Evolutionary conservation across 2,329 filamentous ascomycete species (phyloP).

Genomic region (Byssothecium circinans): DNA sequence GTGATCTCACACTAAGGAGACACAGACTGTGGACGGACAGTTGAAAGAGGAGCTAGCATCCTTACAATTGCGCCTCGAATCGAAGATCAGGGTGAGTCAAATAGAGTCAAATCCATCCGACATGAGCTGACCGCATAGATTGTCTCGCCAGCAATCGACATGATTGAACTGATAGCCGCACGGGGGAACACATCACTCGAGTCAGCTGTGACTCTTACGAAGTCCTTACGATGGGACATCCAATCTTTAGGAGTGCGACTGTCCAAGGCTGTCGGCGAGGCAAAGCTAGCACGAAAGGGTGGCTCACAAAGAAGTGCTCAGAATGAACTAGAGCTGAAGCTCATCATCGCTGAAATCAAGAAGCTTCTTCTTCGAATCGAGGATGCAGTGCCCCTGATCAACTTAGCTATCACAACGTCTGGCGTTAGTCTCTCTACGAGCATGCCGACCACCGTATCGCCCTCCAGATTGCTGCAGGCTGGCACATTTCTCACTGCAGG

Average conservation of each 20-base stretch:
- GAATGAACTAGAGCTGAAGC: slow-evolving; percentile 65
- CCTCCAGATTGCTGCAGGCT: slow-evolving; percentile 86
- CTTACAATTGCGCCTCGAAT: slow-evolving; percentile 74
- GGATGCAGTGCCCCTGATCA: slow-evolving; percentile 86
- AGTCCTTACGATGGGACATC: slow-evolving; percentile 80
- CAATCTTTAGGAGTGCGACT: slow-evolving; percentile 75
- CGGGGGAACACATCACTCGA: slow-evolving; percentile 80
- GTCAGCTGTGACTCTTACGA: slow-evolving; percentile 80
- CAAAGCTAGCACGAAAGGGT: slow-evolving; percentile 55
- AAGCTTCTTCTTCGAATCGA: slow-evolving; percentile 77
- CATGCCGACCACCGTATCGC: slow-evolving; percentile 80
- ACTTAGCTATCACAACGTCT: slow-evolving; percentile 90
- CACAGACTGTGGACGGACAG: slow-evolving; percentile 63
- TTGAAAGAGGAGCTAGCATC: slow-evolving; percentile 70
- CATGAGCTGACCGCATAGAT: slow-evolving; percentile 56
- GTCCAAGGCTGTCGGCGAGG: slow-evolving; percentile 66
- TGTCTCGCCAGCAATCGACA: slow-evolving; percentile 85
- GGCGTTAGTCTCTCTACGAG: slow-evolving; percentile 82
- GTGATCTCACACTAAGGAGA: slow-evolving; percentile 25
- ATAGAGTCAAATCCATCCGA: too few species aligned
- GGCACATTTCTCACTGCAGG: slow-evolving; percentile 87
- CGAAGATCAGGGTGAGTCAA: slow-evolving; percentile 73
- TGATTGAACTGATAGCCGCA: slow-evolving; percentile 84
- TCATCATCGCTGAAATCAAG: slow-evolving; percentile 75
- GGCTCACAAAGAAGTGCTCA: slow-evolving; percentile 54